Percentiles rank a stretch among this genome's conserved stretches.
phyloP scores from a whole-genome alignment of 2,329 filamentous ascomycete genomes.

The Fusarium begoniae region DNA sequence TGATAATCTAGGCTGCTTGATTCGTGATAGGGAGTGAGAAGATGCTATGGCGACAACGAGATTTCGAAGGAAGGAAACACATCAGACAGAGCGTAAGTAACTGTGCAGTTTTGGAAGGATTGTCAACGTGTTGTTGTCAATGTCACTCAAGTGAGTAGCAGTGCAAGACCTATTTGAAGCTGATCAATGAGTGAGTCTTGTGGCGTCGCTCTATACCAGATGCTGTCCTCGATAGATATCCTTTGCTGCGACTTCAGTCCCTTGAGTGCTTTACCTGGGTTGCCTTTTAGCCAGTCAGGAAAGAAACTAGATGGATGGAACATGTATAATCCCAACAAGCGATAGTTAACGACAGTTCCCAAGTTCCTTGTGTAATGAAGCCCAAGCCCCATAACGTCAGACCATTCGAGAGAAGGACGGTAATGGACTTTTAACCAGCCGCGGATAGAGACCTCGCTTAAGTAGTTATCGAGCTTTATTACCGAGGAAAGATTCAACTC shows the following conservation, averaged over 20 bases:
- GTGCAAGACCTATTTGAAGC: not conserved
- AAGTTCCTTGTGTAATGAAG: not conserved
- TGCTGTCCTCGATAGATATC: not conserved
- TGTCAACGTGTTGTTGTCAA: too few species aligned
- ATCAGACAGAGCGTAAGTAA: not conserved
- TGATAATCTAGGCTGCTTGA: not conserved
- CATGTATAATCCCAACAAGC: not conserved
- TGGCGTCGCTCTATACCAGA: too few species aligned
- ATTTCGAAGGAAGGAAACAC: not conserved
- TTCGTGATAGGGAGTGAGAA: not conserved
- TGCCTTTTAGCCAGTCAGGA: not conserved
- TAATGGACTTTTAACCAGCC: not conserved
- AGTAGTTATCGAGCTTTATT: not conserved
- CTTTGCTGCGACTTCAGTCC: not conserved
- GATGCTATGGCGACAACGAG: not conserved
- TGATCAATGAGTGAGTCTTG: not conserved
- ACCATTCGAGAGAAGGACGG: not conserved
- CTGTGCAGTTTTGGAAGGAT: not conserved
- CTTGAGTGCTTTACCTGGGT: not conserved
- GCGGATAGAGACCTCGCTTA: not conserved
- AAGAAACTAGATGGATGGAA: not conserved
- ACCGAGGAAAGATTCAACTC: slow-evolving; percentile 35
- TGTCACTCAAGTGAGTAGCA: not conserved
- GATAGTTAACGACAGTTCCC: not conserved
- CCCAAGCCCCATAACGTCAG: not conserved